Conservation (phyloP, 164 flowering plant genomes). For the Buxus sempervirens region DNA sequence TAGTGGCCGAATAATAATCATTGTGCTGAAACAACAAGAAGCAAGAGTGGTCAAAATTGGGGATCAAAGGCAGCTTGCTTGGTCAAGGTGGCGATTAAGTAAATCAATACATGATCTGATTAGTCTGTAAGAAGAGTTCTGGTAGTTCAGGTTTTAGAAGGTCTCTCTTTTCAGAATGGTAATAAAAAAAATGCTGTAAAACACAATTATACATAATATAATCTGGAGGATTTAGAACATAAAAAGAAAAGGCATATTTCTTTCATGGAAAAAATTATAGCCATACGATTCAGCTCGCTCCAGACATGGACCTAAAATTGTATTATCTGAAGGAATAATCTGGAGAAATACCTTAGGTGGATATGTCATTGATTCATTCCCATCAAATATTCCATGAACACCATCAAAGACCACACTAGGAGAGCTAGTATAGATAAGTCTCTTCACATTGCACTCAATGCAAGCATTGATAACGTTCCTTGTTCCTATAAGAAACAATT, state of each 20-base stretch:
- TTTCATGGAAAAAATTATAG: too few species aligned
- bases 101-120: background rate
- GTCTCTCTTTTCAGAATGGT: background rate
- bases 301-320: background rate
- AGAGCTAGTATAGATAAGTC: constrained; percentile 91
- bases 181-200: too few species aligned
- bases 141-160: background rate
- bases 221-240: background rate
- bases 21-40: constrained; percentile 55
- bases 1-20: constrained; percentile 91
- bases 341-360: constrained; percentile 58
- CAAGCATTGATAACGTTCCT: constrained; percentile 89
- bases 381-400: constrained; percentile 67
- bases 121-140: background rate
- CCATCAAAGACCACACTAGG: constrained; percentile 99
- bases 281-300: too few species aligned
- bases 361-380: constrained; percentile 80
- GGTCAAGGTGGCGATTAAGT: background rate
- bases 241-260: background rate
- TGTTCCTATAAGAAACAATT: constrained; percentile 49
- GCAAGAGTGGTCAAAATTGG: constrained; percentile 6
- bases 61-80: background rate
- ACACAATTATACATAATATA: too few species aligned
- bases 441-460: constrained; percentile 66
- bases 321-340: background rate